Evolutionary conservation across 2,329 filamentous ascomycete species (phyloP).

Genomic region (Aspergillus thermomutatus): DNA sequence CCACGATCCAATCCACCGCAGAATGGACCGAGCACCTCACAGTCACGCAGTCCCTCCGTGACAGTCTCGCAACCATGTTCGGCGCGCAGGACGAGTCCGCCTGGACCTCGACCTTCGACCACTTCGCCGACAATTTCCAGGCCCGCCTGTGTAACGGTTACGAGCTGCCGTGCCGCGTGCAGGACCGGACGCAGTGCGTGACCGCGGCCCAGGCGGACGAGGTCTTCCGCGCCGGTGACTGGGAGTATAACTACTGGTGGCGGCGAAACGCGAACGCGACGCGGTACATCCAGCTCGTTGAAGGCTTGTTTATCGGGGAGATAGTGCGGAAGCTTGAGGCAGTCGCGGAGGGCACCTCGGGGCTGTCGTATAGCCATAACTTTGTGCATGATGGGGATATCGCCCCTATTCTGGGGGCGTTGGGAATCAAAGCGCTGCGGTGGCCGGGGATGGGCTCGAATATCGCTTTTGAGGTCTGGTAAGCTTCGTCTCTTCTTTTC

Average conservation of each 20-base stretch:
- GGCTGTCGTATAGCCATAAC: slow-evolving; percentile 31
- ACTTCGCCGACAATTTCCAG: slow-evolving; percentile 42
- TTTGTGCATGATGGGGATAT: slow-evolving; percentile 41
- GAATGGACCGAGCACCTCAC: slow-evolving; percentile 36
- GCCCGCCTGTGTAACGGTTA: slow-evolving; percentile 41
- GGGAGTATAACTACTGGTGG: slow-evolving; percentile 44
- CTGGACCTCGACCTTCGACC: slow-evolving; percentile 37
- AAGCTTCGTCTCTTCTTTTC: slow-evolving; percentile 2
- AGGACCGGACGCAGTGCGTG: slow-evolving; percentile 29
- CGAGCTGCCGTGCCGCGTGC: slow-evolving; percentile 29
- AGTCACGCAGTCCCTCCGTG: slow-evolving; percentile 30
- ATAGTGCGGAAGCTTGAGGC: slow-evolving; percentile 30
- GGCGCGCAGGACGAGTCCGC: slow-evolving; percentile 21
- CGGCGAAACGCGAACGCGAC: slow-evolving; percentile 30
- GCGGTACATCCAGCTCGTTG: slow-evolving; percentile 36
- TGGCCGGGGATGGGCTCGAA: slow-evolving; percentile 42
- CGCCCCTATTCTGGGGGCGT: slow-evolving; percentile 32
- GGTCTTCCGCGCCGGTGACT: slow-evolving; percentile 40
- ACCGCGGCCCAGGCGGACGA: slow-evolving; percentile 30
- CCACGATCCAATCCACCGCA: slow-evolving; percentile 24
- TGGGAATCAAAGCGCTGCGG: slow-evolving; percentile 35
- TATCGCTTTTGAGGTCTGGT: slow-evolving; percentile 40
- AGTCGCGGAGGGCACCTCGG: slow-evolving; percentile 19
- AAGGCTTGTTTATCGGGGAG: slow-evolving; percentile 39
- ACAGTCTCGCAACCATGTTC: slow-evolving; percentile 29